phyloP scores from a whole-genome alignment of 805 yeast genomes.

The Vanderwaltozyma tropicalis region DNA sequence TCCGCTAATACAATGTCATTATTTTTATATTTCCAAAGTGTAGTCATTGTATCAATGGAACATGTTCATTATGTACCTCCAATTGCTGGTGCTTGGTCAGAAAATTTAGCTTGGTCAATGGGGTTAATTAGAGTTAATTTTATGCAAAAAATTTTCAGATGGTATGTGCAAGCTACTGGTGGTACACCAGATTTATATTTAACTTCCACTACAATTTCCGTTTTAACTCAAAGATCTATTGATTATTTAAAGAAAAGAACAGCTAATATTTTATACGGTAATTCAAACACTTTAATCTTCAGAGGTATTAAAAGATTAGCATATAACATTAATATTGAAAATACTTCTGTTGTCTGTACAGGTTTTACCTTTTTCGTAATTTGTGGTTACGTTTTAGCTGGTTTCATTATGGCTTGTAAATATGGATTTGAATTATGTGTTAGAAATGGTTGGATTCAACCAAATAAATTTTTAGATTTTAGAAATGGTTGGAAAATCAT shows the following conservation, averaged over 20 bases:
- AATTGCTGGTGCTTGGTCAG: constrained; percentile 86
- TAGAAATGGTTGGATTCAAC: constrained; percentile 40
- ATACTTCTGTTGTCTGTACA: constrained; percentile 72
- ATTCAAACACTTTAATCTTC: constrained; percentile 50
- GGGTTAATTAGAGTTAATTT: constrained; percentile 71
- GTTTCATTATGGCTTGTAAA: constrained; percentile 45
- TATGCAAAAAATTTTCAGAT: constrained; percentile 77
- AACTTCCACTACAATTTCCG: constrained; percentile 50
- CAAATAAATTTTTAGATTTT: constrained; percentile 38
- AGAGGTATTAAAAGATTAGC: constrained; percentile 86
- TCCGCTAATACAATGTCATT: constrained; percentile 84
- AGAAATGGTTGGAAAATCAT: constrained; percentile 47
- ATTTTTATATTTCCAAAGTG: constrained; percentile 81
- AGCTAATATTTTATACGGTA: constrained; percentile 37
- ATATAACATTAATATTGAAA: constrained; percentile 65
- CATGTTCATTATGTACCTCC: constrained; percentile 88
- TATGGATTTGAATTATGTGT: constrained; percentile 39
- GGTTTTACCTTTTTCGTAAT: constrained; percentile 80
- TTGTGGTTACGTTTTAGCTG: constrained; percentile 63
- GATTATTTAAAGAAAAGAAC: constrained; percentile 30
- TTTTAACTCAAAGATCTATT: constrained; percentile 54
- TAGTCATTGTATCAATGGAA: constrained; percentile 75
- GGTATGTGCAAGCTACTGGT: constrained; percentile 86
- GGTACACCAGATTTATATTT: constrained; percentile 70
- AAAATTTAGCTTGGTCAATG: constrained; percentile 91